Percentiles rank a stretch among this genome's conserved stretches.
Conservation (phyloP, 2,329 filamentous ascomycete species). For the Colletotrichum destructivum region DNA sequence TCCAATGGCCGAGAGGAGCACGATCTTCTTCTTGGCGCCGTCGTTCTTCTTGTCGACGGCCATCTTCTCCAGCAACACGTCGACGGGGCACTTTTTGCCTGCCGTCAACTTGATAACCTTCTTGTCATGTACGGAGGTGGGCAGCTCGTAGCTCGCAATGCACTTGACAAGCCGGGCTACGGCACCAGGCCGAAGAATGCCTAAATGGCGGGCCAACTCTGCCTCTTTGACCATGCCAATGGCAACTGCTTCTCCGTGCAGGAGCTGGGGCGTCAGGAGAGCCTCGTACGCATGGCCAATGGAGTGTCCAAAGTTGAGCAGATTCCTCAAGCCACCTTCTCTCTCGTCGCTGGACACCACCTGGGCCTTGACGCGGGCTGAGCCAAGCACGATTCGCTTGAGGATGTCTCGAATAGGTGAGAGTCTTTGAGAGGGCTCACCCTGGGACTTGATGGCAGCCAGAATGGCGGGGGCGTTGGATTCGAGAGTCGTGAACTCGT, state of each 20-base stretch:
- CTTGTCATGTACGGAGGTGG: constrained; percentile 87
- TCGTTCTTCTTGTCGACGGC: constrained; percentile 99
- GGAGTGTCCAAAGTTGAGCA: constrained; percentile 97
- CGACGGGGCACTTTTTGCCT: constrained; percentile 89
- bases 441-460: constrained; percentile 74
- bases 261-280: constrained; percentile 92
- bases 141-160: constrained; percentile 92
- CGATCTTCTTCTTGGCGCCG: constrained; percentile 94
- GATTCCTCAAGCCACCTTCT: constrained; percentile 92
- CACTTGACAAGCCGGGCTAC: constrained; percentile 93
- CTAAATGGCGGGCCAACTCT: constrained; percentile 90
- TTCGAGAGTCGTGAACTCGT: constrained; percentile 88
- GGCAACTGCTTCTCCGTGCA: constrained; percentile 95
- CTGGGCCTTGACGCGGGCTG: constrained; percentile 92
- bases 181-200: constrained; percentile 86
- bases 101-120: constrained; percentile 86
- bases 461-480: constrained; percentile 85
- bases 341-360: constrained; percentile 96
- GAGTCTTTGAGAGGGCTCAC: constrained; percentile 67
- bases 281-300: constrained; percentile 98
- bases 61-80: constrained; percentile 92
- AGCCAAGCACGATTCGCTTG: constrained; percentile 87
- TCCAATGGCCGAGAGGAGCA: constrained; percentile 91
- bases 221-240: constrained; percentile 99
- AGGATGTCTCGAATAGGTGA: constrained; percentile 79